Evolutionary conservation across 2,329 filamentous ascomycete species (phyloP).

Genomic region (Aspergillus calidoustus): DNA sequence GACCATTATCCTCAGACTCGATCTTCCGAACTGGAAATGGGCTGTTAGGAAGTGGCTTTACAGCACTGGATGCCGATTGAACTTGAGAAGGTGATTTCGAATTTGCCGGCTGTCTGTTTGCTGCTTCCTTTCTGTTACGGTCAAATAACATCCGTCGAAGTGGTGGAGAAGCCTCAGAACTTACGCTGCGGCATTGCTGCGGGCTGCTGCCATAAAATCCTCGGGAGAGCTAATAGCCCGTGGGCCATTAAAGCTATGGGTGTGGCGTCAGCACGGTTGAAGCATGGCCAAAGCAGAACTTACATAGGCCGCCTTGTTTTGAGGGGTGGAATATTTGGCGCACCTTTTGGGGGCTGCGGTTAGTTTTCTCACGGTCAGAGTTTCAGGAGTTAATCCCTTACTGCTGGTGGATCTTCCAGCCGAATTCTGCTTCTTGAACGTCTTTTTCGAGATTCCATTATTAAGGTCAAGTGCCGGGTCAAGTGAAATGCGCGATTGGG

Average conservation of each 20-base stretch:
- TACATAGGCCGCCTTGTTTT: constrained; percentile 27
- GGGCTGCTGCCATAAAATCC: constrained; percentile 24
- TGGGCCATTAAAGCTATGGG: constrained; percentile 16
- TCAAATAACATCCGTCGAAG: constrained; percentile 8
- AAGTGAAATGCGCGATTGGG: constrained; percentile 7
- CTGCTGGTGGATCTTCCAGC: constrained; percentile 1
- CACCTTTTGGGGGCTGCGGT: constrained; percentile 6
- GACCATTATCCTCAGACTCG: not conserved
- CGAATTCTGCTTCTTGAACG: not conserved
- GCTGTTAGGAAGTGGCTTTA: not conserved
- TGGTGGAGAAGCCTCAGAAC: constrained; percentile 1
- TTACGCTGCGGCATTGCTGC: constrained; percentile 14
- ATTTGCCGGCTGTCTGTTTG: not conserved
- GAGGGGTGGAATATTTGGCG: constrained; percentile 9
- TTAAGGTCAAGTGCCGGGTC: constrained; percentile 30
- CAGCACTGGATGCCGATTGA: not conserved
- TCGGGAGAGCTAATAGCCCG: constrained; percentile 22
- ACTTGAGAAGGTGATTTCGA: no score
- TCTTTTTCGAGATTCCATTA: constrained; percentile 2
- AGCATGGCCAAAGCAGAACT: constrained; percentile 12
- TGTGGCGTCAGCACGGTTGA: constrained; percentile 1
- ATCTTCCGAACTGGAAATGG: not conserved
- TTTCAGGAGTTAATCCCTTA: constrained; percentile 9
- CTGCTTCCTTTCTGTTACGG: constrained; percentile 4
- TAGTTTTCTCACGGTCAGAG: constrained; percentile 6